These are phyloP conservation scores for Plantago ovata DNA, from an alignment of 257 asterid species.

Conservation along the genomic window DNA sequence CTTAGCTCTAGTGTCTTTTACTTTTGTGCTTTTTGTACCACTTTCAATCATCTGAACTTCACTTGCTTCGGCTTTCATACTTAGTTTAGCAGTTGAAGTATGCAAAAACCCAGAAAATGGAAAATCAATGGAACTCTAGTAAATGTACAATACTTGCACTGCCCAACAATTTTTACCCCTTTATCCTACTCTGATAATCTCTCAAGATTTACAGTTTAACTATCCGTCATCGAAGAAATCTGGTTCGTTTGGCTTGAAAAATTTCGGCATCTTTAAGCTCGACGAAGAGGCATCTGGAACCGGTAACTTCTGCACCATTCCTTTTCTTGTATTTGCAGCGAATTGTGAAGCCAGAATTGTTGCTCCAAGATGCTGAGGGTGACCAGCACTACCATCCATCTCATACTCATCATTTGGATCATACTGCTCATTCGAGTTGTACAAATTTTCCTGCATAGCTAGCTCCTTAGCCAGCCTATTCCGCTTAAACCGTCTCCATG, in stretches of 20 bases:
- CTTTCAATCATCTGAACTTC: neutral
- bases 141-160: conserved; percentile 22
- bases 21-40: neutral
- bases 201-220: conserved; percentile 1
- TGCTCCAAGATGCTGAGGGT: conserved; percentile 53
- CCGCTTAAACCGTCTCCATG: conserved; percentile 71
- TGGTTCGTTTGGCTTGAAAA: conserved; percentile 85
- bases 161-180: neutral
- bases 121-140: neutral
- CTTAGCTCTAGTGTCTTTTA: neutral
- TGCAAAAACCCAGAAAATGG: no score
- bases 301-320: conserved; percentile 37
- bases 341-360: conserved; percentile 71
- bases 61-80: neutral
- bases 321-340: conserved; percentile 69
- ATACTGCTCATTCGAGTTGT: conserved; percentile 4
- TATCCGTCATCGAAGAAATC: conserved; percentile 65
- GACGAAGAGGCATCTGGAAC: conserved; percentile 47
- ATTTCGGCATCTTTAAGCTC: conserved; percentile 74
- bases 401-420: conserved; percentile 18
- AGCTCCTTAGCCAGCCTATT: conserved; percentile 60
- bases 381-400: conserved; percentile 17
- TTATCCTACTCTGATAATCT: neutral
- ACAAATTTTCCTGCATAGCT: conserved; percentile 42
- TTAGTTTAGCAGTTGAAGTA: no score